Base-by-base conservation (phyloP, 768 basidiomycete genomes). In the Boletus vinaceobasis region DNA sequence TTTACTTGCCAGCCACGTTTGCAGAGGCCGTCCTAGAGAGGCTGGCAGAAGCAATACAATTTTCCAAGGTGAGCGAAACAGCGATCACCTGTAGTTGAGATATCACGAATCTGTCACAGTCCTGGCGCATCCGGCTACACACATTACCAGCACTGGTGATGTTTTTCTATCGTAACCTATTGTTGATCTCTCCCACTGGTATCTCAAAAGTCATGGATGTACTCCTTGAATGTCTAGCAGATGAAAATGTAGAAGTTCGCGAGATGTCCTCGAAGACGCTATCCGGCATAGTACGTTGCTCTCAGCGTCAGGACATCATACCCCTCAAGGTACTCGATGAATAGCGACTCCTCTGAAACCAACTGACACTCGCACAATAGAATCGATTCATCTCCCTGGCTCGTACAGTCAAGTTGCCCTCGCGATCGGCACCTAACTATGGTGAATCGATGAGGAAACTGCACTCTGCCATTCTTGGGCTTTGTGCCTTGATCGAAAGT, bases 391-490 rank as follows among this genome's bases (percentile, higher is more conserved):
- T 88, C 35, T 68, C 78, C 19, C 73, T 87, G 58, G 80, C 85
- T 53, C 77, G 79, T 47, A 78, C 81, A 54, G 80, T 82, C 17
- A 78, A 75, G 50, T 73, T 96, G 43, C 92, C 93, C 21, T 71
- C 77, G 50, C 79, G 93, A 60, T 78, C 82, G 42, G 84, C 90
- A 58, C 79, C 87, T 37, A 67, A 74, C 15, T 95, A 95, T 64
- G 80, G 85, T n/a, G 83, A 85, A 51, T 78, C 83, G 13, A 68
- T 94, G 60, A 82, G 85, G 43, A 78, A 80, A 45, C 77, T 95
- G 52, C 93, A 97, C 67, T 90, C 90, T 31, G 93, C 93, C 2
- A 89, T 98, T 53, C 78, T 98, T 45, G 96, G 96, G n/a, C 85
- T 95, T 42, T 92, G 91, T 60, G 92, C 96, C 6, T 75, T 98